Base-by-base conservation (phyloP, 164 flowering plant genomes). In the Aristolochia californica region DNA sequence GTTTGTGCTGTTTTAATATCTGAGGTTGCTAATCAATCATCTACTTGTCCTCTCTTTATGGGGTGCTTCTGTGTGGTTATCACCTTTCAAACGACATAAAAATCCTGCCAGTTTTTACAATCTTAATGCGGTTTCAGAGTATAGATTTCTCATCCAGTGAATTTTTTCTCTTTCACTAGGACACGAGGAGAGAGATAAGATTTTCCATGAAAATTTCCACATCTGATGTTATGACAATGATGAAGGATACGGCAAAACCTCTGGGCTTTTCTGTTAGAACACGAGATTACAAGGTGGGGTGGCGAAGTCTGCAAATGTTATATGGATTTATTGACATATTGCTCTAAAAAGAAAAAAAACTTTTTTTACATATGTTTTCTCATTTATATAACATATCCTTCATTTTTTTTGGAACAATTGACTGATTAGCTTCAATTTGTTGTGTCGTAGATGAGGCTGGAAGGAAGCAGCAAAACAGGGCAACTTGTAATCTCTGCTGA, bases 171-270 rank as follows among this genome's bases (percentile, higher is more conserved):
- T 24, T 57, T 48, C 45, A 1, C 10, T 26, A 57, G 60, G 58
- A 52, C 2, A 25, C 13, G 12, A 62, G 23, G 45, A 38, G 53
- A 45, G 60, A 62, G 47, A 55, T 48, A 53, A 55, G 45, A 45
- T 62, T 62, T 45, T 30, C 66, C 43, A 23, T 56, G 54, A 55
- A 53, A 62, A 47, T 45, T 16, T 45, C 59, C 16, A 59, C 66
- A 56, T 47, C 48, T 20, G 66, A 56, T 45, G 56, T 55, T 8
- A 24, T 62, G 60, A 28, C 11, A 22, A 56, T 55, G 47, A 55
- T 62, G 55, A 60, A 62, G 25, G 66, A 62, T 30, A 55, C 38
- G 56, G 63, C 63, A 15, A 60, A 51, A 30, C 38, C n/a, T 0
- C 49, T 60, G 26, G 56, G 63, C 18, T 57, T 60, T 52, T 55